Conservation (phyloP, 2,329 filamentous ascomycete species). For the Ambrosiella beaveri region DNA sequence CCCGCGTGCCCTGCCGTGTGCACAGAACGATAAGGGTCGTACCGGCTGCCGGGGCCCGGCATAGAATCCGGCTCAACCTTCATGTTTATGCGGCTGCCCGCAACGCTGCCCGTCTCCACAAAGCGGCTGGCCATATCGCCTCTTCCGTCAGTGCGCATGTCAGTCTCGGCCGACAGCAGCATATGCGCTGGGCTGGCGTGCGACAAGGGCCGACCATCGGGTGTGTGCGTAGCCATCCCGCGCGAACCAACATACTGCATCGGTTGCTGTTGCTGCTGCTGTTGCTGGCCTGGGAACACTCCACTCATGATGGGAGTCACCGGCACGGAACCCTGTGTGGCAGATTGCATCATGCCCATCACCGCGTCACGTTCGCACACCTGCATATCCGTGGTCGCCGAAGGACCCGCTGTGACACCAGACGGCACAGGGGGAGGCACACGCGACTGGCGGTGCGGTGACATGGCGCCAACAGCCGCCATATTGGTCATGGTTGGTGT, state of each 20-base stretch:
- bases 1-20: not conserved
- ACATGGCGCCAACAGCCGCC: not conserved
- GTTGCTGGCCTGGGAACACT: not conserved
- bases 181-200: too few relatives aligned
- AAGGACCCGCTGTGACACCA: not conserved
- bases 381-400: not conserved
- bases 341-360: constrained; percentile 5
- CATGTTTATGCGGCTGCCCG: constrained; percentile 7
- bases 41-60: not conserved
- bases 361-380: not conserved
- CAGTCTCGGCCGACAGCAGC: too few relatives aligned
- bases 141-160: not conserved
- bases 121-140: too few relatives aligned
- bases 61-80: constrained; percentile 7
- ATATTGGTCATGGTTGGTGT: constrained; percentile 2
- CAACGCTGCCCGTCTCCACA: constrained; percentile 4
- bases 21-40: not conserved
- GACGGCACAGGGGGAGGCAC: not conserved
- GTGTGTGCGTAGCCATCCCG: too few relatives aligned
- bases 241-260: too few relatives aligned
- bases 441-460: not conserved
- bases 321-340: not conserved
- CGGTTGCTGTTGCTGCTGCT: not conserved
- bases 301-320: not conserved
- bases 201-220: too few relatives aligned